Percentiles rank a stretch among this genome's conserved stretches.
These are phyloP conservation scores for Termitomyces titanicus DNA, from an alignment of 768 basidiomycete species.

Conservation along the genomic window DNA sequence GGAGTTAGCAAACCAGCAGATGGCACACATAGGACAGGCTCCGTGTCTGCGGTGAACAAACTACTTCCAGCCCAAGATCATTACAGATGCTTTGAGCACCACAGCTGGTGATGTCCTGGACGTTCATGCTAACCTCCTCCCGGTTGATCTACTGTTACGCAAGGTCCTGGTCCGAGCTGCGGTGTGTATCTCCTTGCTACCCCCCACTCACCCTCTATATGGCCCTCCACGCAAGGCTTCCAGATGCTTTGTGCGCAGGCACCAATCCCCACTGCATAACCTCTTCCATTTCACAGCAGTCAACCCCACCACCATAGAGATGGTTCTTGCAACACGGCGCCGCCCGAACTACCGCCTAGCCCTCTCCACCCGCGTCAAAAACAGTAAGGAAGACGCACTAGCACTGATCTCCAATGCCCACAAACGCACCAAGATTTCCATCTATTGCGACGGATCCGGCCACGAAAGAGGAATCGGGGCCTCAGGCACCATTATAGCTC, in stretches of 20 bases:
- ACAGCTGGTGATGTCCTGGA: too few species aligned
- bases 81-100: too few species aligned
- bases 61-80: too few species aligned
- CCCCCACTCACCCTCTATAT: too few species aligned
- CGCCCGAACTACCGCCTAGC: not conserved
- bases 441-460: not conserved
- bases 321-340: not conserved
- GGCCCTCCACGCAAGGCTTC: not conserved
- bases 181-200: too few species aligned
- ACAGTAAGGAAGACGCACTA: not conserved
- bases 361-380: not conserved
- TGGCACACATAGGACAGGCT: too few species aligned
- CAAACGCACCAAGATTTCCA: not conserved
- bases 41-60: too few species aligned
- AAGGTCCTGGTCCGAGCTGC: too few species aligned
- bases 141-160: too few species aligned
- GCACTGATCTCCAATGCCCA: not conserved
- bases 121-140: too few species aligned
- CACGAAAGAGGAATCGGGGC: not conserved
- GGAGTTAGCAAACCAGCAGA: too few species aligned
- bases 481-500: too few species aligned
- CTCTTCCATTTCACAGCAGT: not conserved
- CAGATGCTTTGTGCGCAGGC: not conserved
- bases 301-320: not conserved
- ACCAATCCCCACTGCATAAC: not conserved